Conservation (phyloP, 495 filamentous ascomycete species). For the Trichoderma reesei region DNA sequence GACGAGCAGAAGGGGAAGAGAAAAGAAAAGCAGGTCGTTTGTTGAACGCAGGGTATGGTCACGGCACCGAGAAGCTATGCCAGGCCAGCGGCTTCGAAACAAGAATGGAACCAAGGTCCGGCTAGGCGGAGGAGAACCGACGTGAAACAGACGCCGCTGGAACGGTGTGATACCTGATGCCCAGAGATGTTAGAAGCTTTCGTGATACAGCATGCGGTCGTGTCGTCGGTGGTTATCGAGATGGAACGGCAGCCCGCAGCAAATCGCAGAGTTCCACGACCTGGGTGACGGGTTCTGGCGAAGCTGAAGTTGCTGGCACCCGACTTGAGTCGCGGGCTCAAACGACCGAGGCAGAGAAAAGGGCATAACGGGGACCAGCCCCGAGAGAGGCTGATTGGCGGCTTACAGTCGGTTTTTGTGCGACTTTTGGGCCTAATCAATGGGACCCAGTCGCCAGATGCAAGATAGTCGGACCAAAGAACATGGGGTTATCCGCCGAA, state of each 20-base stretch:
- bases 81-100: neutral
- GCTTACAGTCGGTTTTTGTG: constrained; percentile 41
- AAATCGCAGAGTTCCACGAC: constrained; percentile 11
- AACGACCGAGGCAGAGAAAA: constrained; percentile 4
- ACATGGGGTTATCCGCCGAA: constrained; percentile 1
- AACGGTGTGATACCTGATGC: neutral
- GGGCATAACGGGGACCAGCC: neutral
- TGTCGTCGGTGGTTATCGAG: constrained; percentile 24
- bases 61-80: neutral
- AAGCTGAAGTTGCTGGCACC: constrained; percentile 10
- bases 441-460: constrained; percentile 28
- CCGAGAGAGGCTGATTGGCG: constrained; percentile 22
- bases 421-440: constrained; percentile 32
- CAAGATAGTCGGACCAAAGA: constrained; percentile 20
- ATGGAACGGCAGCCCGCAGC: constrained; percentile 5
- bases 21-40: neutral
- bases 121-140: constrained; percentile 3
- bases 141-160: constrained; percentile 22
- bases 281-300: constrained; percentile 14
- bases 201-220: constrained; percentile 36
- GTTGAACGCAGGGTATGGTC: neutral
- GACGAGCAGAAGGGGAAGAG: neutral
- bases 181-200: neutral
- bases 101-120: neutral
- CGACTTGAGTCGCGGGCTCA: constrained; percentile 1